Conservation (phyloP, 73 alveolate species). For the Loxodes magnus region DNA sequence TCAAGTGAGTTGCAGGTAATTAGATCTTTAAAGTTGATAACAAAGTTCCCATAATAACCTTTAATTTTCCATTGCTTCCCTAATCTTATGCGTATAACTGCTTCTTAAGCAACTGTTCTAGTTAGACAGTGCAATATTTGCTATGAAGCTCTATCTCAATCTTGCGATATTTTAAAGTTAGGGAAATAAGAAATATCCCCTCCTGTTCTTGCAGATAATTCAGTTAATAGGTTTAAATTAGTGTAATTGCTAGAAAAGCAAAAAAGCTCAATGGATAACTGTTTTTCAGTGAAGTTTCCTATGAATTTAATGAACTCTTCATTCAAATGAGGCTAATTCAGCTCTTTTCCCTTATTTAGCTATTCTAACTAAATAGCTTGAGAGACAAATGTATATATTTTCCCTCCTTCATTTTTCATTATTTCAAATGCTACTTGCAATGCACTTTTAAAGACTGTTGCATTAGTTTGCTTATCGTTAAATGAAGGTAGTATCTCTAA, state of each 20-base stretch:
- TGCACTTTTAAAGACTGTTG: too few relatives aligned
- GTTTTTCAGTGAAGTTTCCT: slow-evolving; percentile 56
- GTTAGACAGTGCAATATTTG: slow-evolving; percentile 49
- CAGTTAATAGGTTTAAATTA: slow-evolving; percentile 60
- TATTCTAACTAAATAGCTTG: neutral
- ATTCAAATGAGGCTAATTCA: slow-evolving; percentile 19
- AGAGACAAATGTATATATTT: slow-evolving; percentile 40
- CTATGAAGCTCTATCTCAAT: slow-evolving; percentile 45
- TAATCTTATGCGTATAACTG: slow-evolving; percentile 74
- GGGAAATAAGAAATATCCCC: slow-evolving; percentile 84
- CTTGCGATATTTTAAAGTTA: slow-evolving; percentile 37
- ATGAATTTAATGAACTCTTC: slow-evolving; percentile 22
- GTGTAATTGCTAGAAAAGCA: slow-evolving; percentile 44
- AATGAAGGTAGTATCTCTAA: too few relatives aligned
- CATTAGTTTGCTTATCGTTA: too few relatives aligned
- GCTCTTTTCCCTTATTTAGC: slow-evolving; percentile 26
- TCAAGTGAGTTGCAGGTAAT: too few relatives aligned
- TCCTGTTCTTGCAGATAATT: slow-evolving; percentile 56
- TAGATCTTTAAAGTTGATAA: slow-evolving; percentile 22
- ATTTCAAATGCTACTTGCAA: slow-evolving; percentile 30
- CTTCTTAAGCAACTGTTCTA: slow-evolving; percentile 73
- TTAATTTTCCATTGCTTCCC: slow-evolving; percentile 48
- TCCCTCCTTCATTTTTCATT: slow-evolving; percentile 49
- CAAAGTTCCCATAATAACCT: slow-evolving; percentile 39
- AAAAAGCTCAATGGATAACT: slow-evolving; percentile 59